Evolutionary conservation across 345 rosid genomes (phyloP).

Genomic region (Citrus australasica): DNA sequence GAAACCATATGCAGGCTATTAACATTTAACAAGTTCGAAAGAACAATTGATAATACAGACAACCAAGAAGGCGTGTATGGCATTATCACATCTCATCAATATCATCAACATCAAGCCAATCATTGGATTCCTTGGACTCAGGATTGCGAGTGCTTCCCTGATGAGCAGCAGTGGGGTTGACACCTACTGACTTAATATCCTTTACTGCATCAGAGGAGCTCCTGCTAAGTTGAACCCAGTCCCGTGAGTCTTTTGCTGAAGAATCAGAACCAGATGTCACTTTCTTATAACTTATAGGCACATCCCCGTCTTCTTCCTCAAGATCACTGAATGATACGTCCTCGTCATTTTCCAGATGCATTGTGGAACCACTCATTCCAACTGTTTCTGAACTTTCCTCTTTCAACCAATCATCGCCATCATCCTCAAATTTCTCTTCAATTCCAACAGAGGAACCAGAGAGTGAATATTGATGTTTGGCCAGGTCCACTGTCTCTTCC

Average conservation of each 20-base stretch:
- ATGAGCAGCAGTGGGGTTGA: constrained; percentile 28
- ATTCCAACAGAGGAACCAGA: constrained; percentile 34
- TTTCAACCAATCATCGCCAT: constrained; percentile 85
- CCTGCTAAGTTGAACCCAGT: constrained; percentile 59
- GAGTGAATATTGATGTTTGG: constrained; percentile 25
- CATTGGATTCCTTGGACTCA: constrained; percentile 54
- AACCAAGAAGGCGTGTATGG: neutral
- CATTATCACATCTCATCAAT: constrained; percentile 44
- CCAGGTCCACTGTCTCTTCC: constrained; percentile 42
- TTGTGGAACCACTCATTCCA: constrained; percentile 37
- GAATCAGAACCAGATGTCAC: constrained; percentile 46
- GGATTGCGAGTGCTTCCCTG: constrained; percentile 43
- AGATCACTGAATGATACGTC: constrained; percentile 99
- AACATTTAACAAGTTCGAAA: constrained; percentile 18
- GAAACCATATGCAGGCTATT: constrained; percentile 29
- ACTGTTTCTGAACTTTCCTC: constrained; percentile 57
- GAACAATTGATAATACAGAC: constrained; percentile 15
- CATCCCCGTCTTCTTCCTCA: constrained; percentile 79
- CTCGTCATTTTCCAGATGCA: constrained; percentile 64
- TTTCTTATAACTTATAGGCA: constrained; percentile 44
- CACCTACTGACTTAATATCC: constrained; percentile 33
- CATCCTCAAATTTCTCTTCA: constrained; percentile 63
- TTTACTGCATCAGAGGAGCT: constrained; percentile 44
- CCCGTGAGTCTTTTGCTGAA: constrained; percentile 53
- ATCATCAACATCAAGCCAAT: constrained; percentile 70